These are phyloP conservation scores for Oryza glaberrima DNA, from an alignment of 176 grass and related monocot species.

Conservation along the genomic window DNA sequence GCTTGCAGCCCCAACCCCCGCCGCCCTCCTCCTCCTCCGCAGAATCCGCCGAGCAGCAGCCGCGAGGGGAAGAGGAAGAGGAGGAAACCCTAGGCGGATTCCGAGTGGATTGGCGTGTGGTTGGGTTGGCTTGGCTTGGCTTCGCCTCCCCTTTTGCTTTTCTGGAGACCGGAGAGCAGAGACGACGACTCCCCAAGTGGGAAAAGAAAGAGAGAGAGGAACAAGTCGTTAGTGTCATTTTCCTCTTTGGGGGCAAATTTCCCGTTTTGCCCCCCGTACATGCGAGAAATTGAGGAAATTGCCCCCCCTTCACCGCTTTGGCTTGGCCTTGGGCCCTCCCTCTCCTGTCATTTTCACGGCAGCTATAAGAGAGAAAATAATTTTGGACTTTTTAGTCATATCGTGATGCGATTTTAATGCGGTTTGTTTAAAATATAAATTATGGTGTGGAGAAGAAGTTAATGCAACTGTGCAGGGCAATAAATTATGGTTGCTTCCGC, in stretches of 20 bases:
- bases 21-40: background rate
- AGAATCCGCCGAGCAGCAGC: background rate
- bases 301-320: background rate
- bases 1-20: background rate
- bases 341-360: background rate
- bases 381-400: background rate
- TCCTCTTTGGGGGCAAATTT: background rate
- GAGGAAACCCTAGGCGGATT: slow-evolving; percentile 13
- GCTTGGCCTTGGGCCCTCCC: no score
- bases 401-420: background rate
- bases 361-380: no score
- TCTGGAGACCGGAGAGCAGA: slow-evolving; percentile 34
- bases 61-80: background rate
- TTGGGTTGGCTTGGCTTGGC: background rate
- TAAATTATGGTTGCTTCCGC: background rate
- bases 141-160: slow-evolving; percentile 24
- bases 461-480: background rate
- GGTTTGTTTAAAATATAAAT: background rate
- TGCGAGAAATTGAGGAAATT: no score
- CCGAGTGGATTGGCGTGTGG: slow-evolving; percentile 32
- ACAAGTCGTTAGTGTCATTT: slow-evolving; percentile 27
- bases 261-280: background rate
- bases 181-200: slow-evolving; percentile 26
- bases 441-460: background rate
- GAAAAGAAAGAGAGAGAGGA: slow-evolving; percentile 2